Conservation (phyloP, 257 asterid species). For the Lycium barbarum region DNA sequence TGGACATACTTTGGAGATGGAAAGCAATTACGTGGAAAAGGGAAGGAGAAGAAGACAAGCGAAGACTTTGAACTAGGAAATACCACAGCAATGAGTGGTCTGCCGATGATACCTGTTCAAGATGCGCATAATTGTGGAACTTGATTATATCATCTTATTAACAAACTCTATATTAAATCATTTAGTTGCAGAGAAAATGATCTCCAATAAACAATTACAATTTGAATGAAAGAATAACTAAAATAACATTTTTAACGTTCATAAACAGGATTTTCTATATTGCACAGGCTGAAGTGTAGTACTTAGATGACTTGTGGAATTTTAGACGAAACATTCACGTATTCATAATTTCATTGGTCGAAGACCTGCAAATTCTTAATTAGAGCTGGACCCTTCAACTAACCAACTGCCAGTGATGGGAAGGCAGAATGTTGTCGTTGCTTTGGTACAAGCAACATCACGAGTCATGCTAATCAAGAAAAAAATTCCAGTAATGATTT, state of each 20-base stretch:
- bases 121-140: conserved; percentile 11
- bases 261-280: background rate
- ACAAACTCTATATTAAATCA: background rate
- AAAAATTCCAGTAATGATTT: background rate
- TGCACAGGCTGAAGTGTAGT: background rate
- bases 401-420: background rate
- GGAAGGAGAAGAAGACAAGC: background rate
- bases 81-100: background rate
- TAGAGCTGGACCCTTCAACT: background rate
- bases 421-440: background rate
- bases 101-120: background rate
- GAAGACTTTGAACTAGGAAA: conserved; percentile 22
- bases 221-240: background rate
- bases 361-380: background rate
- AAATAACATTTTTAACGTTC: too few species aligned
- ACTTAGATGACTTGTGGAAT: background rate
- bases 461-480: background rate
- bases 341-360: conserved; percentile 1
- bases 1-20: background rate
- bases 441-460: conserved; percentile 8
- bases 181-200: background rate
- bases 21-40: conserved; percentile 22
- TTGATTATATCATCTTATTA: background rate
- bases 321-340: background rate
- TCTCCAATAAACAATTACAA: too few species aligned